Base-by-base conservation (phyloP, 192 early-diverging fungal species). In the Phycomyces nitens region DNA sequence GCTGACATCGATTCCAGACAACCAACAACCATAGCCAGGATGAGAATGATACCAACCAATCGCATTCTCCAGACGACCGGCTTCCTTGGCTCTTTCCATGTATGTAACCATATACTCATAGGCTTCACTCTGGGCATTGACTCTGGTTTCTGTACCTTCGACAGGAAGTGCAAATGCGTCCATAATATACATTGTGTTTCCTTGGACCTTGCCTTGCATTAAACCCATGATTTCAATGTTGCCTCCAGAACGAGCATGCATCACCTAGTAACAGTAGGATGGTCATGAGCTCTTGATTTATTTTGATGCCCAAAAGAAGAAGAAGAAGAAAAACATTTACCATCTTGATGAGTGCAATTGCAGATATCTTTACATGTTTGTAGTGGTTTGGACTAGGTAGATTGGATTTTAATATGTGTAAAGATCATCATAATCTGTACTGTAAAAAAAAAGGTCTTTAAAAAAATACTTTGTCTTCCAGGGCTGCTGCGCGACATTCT, bases 21-120 rank as follows among this genome's bases (percentile, higher is more conserved):
- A 80, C 97, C 97, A 99, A 80, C 97, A 99, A 7, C 97, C 95
- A 68, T 99, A 99, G n/a, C 97, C 97, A 15, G 97, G 97, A 77
- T 99, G 97, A 44, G 88, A 91, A 72, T 99, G 97, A 81, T 99
- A 99, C 97, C 97, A 99, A 0, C 97, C 97, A 74, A 97, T 85
- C 11, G 84, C 90, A 62, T 97, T 94, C 70, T 99, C 97, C 9
- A 91, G 69, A 39, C 94, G 80, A 6, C 94, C 97, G 10, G 93
- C 85, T 85, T 94, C 86, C 68, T 88, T 88, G 62, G 81, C 84
- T 58, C 88, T 89, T 39, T 89, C 86, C 64, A 92, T 80, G 72
- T 96, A 97, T 60, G 92, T 80, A 10, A 96, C 94, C 97, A 98
- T 98, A 70, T 98, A 99, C 69, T 98, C 97, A 79, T 98, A 91